Evolutionary conservation across 83 land plant genomes (phyloP).

Genomic region (Picea abies): DNA sequence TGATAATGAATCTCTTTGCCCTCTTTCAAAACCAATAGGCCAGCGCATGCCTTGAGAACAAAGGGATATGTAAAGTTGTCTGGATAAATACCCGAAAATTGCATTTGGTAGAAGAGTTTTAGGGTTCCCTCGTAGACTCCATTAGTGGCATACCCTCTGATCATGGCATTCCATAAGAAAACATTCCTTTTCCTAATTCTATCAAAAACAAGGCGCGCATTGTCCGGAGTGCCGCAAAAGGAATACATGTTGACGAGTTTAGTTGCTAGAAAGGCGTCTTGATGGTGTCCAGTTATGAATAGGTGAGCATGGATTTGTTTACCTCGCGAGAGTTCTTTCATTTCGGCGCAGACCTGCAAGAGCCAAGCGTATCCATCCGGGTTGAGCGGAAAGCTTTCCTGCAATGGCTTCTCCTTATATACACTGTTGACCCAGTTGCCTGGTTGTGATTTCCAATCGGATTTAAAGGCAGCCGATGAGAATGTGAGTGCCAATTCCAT

Average conservation of each 20-base stretch:
- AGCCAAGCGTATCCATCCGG: not conserved
- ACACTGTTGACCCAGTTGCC: not conserved
- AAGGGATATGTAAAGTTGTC: not conserved
- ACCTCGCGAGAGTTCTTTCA: not conserved
- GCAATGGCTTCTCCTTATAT: not conserved
- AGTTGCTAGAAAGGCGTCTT: not conserved
- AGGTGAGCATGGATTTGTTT: not conserved
- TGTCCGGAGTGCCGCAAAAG: not conserved
- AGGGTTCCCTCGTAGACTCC: not conserved
- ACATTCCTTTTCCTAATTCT: not conserved
- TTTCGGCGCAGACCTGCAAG: not conserved
- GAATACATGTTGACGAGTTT: slow-evolving; percentile 6
- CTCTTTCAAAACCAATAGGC: not conserved
- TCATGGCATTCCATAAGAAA: not conserved
- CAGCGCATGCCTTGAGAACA: not conserved
- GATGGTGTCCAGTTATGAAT: not conserved
- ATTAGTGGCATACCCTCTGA: not conserved
- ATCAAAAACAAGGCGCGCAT: slow-evolving; percentile 3
- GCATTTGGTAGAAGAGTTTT: not conserved
- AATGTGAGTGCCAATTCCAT: no score
- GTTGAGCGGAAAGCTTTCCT: not conserved
- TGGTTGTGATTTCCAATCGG: not conserved
- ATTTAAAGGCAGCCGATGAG: no score
- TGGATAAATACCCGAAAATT: not conserved
- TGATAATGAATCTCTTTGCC: not conserved